Evolutionary conservation across 768 basidiomycete species (phyloP), one percentile per base, ranked within the genome.

Genomic region (Termitomyces titanicus): DNA sequence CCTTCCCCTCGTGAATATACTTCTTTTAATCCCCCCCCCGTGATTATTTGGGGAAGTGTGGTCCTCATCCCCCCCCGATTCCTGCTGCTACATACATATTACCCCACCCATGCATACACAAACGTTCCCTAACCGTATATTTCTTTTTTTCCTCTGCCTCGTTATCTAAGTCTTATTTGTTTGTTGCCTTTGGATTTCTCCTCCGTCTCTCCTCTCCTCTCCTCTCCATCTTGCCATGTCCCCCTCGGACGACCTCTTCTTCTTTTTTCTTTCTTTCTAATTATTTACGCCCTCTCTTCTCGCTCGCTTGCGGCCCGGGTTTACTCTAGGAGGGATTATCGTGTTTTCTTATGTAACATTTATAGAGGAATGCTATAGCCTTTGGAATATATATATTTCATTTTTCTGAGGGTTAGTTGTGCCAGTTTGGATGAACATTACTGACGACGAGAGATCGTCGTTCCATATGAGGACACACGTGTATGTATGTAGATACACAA

Each of bases 291-390:
- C 61, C 58, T 63, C 12, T 46, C 55, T 42, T 45, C 12, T 46
- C 37, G 33, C 38, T 39, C 22, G n/a, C n/a, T 35, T 44, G 34
- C 22, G 18, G 39, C 47, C 18, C 25, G 62, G 61, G 64, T 65
- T 58, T 67, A 65, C 58, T 63, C 53, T 61, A 67, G 66, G 69
- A 74, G 71, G 71, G 66, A 64, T 66, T 57, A 55, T 56, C 63
- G 62, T 69, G 42, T 64, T 59, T 63, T 66, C n/a, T 58, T 67
- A 67, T 75, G 72, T 77, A 76, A 70, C 68, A 71, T 66, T 64
- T 72, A 68, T 74, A 75, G 71, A 75, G 68, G 68, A 73, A 72
- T 73, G 68, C 68, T 73, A 66, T 66, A 62, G 56, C 58, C 63
- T 65, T n/a, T 65, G 60, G 63, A 63, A 68, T 64, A 62, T 51